These are phyloP conservation scores for Karstenula rhodostoma DNA, from an alignment of 2,329 filamentous ascomycete genomes.

Conservation along the genomic window DNA sequence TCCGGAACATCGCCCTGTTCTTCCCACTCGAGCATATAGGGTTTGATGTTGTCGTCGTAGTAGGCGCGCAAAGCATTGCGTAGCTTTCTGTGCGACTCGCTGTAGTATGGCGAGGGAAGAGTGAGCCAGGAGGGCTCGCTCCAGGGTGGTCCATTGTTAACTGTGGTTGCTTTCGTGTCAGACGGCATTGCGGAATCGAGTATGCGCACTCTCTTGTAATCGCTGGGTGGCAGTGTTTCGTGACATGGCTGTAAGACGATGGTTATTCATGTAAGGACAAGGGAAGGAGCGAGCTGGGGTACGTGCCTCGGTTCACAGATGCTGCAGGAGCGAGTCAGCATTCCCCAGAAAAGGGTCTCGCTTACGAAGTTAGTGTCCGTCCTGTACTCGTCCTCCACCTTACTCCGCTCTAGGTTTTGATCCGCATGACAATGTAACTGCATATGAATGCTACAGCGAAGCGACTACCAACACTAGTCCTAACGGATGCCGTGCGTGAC, in stretches of 20 bases:
- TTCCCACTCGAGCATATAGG: constrained; percentile 71
- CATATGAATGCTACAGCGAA: too few relatives aligned
- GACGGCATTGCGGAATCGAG: constrained; percentile 23
- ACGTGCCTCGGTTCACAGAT: not conserved
- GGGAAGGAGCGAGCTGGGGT: not conserved
- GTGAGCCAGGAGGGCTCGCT: constrained; percentile 57
- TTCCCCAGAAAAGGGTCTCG: not conserved
- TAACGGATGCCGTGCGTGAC: too few relatives aligned
- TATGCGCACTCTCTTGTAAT: not conserved
- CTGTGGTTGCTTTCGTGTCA: constrained; percentile 40
- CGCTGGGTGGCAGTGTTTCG: not conserved
- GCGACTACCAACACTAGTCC: too few relatives aligned
- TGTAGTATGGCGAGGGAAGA: constrained; percentile 69
- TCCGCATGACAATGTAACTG: too few relatives aligned
- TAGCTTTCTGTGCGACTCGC: constrained; percentile 65
- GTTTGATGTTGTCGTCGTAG: constrained; percentile 65
- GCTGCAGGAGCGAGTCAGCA: not conserved
- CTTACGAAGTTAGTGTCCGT: not conserved
- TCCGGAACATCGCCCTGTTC: constrained; percentile 58
- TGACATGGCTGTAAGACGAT: not conserved
- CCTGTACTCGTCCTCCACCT: too few relatives aligned
- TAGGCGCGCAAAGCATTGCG: constrained; percentile 66
- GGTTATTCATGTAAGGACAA: not conserved
- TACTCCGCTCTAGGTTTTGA: too few relatives aligned
- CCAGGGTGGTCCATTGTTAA: constrained; percentile 52